Percentiles rank a stretch among this genome's conserved stretches.
Conservation (phyloP, 345 rosid species). For the Crucihimalaya himalaica region DNA sequence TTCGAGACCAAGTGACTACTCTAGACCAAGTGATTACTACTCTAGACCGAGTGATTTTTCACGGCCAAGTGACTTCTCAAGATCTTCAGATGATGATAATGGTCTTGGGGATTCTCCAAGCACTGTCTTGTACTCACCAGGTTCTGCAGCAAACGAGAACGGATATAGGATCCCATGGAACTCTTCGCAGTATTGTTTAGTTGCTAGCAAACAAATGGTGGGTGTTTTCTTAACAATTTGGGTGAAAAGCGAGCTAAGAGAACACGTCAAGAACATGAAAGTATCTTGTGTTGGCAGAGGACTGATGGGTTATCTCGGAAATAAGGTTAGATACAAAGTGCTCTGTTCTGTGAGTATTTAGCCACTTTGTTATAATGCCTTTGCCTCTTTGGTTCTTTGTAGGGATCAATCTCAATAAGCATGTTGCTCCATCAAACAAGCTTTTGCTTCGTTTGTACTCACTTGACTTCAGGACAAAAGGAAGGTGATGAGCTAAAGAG, state of each 20-base stretch:
- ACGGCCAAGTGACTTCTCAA: constrained; percentile 86
- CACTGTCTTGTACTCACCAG: constrained; percentile 81
- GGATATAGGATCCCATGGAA: constrained; percentile 70
- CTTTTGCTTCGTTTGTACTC: constrained; percentile 44
- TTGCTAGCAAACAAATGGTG: constrained; percentile 96
- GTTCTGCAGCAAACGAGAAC: constrained; percentile 61
- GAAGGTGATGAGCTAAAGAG: constrained; percentile 46
- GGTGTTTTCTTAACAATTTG: constrained; percentile 92
- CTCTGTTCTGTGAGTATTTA: not conserved
- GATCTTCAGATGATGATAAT: constrained; percentile 96
- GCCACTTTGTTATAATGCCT: not conserved
- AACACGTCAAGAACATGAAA: constrained; percentile 88
- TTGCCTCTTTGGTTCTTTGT: constrained; percentile 32
- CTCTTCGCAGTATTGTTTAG: constrained; percentile 79
- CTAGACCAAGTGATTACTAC: constrained; percentile 43
- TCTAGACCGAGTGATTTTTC: constrained; percentile 85
- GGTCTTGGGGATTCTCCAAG: constrained; percentile 93
- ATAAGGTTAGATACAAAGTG: constrained; percentile 59
- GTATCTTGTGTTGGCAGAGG: constrained; percentile 98
- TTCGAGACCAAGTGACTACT: constrained; percentile 36
- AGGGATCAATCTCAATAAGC: constrained; percentile 98
- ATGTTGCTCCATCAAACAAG: constrained; percentile 75
- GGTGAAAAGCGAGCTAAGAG: constrained; percentile 90
- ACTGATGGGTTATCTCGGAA: constrained; percentile 96
- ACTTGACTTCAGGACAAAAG: constrained; percentile 44